Evolutionary conservation across 2,329 filamentous ascomycete species (phyloP), one percentile per base, ranked within the genome.

Genomic region (Fusarium graminum): DNA sequence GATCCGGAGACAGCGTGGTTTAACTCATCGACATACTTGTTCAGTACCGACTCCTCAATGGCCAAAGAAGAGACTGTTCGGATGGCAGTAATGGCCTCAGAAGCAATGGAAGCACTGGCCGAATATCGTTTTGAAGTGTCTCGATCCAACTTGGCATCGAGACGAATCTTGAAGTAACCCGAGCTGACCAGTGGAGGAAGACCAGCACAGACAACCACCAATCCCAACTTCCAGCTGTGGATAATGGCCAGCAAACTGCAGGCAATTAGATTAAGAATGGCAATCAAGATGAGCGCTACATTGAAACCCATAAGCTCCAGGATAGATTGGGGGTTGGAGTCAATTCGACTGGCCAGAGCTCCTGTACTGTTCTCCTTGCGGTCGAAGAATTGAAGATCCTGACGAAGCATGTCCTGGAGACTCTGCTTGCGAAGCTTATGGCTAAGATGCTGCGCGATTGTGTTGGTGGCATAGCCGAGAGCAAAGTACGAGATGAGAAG

Each of bases 151-250:
- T 73, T 76, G 45, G 78, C 69, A 44, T 83, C 81, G 11, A 81
- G 66, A 14, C 78, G 74, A 44, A 81, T 75, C 62, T 79, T 78
- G 58, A 78, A 67, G 50, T 74, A 80, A 3, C 80, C 79, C n/a
- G 75, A 72, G 25, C 71, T 70, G 4, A 80, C 62, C 26, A 81
- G 64, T 0, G 77, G 75, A 4, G 80, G 77, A 6, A 81, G 66
- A 0, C 78, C 77, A 6, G 72, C 83, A 46, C 80, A 77, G 7
- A 84, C 77, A n/a, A 82, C 77, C 3, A 84, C 81, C 6, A 86
- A 67, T 0, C 81, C 82, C 8, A 86, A 69, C 46, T 82, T 84
- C 82, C 81, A 86, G 14, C 78, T 79, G 50, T 78, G 76, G 1
- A 73, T 79, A 10, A 86, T 75, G 1, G 79, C 79, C 2, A 86